These are phyloP conservation scores for Diversispora eburnea DNA, from an alignment of 192 early-diverging fungal species.

Conservation along the genomic window DNA sequence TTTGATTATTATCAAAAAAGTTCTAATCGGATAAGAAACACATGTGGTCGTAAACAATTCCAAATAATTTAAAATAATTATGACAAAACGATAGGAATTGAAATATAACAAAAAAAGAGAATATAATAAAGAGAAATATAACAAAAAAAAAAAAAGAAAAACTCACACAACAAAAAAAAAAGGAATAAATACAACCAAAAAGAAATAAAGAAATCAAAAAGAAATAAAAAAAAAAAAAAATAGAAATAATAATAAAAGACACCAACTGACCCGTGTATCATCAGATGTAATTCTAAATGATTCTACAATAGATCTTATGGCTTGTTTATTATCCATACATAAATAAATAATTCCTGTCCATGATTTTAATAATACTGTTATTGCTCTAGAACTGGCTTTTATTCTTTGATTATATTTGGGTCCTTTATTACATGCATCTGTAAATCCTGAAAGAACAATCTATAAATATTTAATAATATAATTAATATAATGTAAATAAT, in stretches of 20 bases:
- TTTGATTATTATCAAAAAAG: background rate
- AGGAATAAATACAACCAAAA: no score
- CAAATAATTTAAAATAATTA: conserved; percentile 26
- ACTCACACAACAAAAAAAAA: no score
- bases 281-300: conserved; percentile 64
- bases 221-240: background rate
- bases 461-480: conserved; percentile 31
- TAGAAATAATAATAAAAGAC: background rate
- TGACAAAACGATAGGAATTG: conserved; percentile 4
- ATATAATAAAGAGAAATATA: no score
- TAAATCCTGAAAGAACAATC: conserved; percentile 76
- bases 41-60: background rate
- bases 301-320: conserved; percentile 66
- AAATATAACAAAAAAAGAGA: no score
- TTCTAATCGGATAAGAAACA: conserved; percentile 15
- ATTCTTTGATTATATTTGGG: conserved; percentile 63
- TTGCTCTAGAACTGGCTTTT: conserved; percentile 56
- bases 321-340: conserved; percentile 67
- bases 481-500: background rate
- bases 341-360: conserved; percentile 81
- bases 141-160: no score
- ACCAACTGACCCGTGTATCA: conserved; percentile 57
- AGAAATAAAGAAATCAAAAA: background rate
- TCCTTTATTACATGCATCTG: conserved; percentile 67
- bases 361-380: conserved; percentile 63